Percentiles rank a stretch among this genome's conserved stretches.
These are phyloP conservation scores for Orbilia quercus DNA, from an alignment of 2,329 filamentous ascomycete species.

Conservation along the genomic window DNA sequence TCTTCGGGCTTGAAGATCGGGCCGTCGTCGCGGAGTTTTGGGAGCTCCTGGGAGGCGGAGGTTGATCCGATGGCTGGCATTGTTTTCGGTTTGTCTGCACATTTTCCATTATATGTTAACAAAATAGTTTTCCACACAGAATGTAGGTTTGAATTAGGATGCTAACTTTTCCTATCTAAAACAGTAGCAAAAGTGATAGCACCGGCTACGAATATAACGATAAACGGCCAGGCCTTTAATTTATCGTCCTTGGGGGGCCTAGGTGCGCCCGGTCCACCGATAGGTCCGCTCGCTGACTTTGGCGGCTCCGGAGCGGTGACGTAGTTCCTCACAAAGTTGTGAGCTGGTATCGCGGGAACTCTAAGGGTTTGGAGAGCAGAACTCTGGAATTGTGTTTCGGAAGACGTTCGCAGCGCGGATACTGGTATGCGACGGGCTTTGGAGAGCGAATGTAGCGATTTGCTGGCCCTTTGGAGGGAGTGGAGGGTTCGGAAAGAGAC, in stretches of 20 bases:
- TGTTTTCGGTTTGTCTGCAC: slow-evolving; percentile 35
- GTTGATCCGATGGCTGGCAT: slow-evolving; percentile 41
- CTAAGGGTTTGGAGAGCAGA: slow-evolving; percentile 4
- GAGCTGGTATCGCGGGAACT: slow-evolving; percentile 30
- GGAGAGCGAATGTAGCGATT: slow-evolving; percentile 46
- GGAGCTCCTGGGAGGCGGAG: slow-evolving; percentile 62
- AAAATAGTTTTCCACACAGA: too few species aligned
- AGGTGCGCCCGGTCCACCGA: slow-evolving; percentile 50
- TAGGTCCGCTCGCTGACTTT: slow-evolving; percentile 34
- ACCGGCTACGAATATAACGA: slow-evolving; percentile 65
- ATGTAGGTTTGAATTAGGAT: too few species aligned
- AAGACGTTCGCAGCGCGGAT: slow-evolving; percentile 21
- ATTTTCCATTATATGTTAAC: background rate
- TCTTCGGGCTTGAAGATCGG: slow-evolving; percentile 77
- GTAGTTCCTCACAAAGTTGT: slow-evolving; percentile 43
- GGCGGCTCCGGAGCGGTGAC: slow-evolving; percentile 26
- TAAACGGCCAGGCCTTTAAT: slow-evolving; percentile 63
- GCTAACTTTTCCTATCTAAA: slow-evolving; percentile 68
- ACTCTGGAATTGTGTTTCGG: slow-evolving; percentile 29
- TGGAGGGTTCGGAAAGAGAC: slow-evolving; percentile 25
- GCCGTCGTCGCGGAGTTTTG: slow-evolving; percentile 50
- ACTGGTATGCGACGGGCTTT: slow-evolving; percentile 15
- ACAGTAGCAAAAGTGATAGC: slow-evolving; percentile 68
- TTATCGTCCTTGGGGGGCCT: slow-evolving; percentile 53
- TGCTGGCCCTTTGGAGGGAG: slow-evolving; percentile 44